Evolutionary conservation across 495 filamentous ascomycete genomes (phyloP).

Genomic region (Talaromyces thailandensis): DNA sequence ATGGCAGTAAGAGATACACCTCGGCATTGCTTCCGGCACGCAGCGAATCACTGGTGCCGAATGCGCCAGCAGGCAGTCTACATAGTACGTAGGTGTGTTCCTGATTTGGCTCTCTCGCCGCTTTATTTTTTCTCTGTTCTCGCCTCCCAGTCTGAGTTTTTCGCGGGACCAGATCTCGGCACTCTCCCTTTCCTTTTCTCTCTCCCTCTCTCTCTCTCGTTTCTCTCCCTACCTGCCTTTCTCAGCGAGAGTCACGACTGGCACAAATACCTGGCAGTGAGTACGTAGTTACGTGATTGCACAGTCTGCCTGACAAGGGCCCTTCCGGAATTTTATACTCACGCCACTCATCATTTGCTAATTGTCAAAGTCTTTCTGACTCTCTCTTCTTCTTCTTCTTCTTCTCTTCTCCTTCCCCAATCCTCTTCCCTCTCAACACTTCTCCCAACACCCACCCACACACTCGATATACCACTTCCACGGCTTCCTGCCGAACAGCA

Average conservation of each 20-base stretch:
- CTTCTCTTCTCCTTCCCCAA: neutral
- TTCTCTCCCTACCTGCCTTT: neutral
- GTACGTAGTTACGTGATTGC: too few relatives aligned
- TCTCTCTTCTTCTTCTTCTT: slow-evolving; percentile 7
- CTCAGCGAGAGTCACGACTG: neutral
- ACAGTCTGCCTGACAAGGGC: neutral
- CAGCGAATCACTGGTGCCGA: neutral
- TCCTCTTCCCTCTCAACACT: neutral
- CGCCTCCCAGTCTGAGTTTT: neutral
- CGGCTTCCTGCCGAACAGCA: slow-evolving; percentile 9
- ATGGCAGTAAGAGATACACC: slow-evolving; percentile 8
- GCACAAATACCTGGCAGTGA: too few relatives aligned
- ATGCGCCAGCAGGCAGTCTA: neutral
- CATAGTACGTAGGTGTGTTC: slow-evolving; percentile 8
- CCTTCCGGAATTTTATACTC: neutral
- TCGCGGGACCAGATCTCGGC: neutral
- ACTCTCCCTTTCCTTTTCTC: neutral
- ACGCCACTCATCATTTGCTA: neutral
- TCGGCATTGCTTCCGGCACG: neutral
- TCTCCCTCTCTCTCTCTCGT: neutral
- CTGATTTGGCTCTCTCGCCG: slow-evolving; percentile 4
- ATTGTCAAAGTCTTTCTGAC: neutral
- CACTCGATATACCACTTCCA: neutral
- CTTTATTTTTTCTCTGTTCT: slow-evolving; percentile 1
- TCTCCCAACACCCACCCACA: neutral